These are phyloP conservation scores for Haematococcus lacustris DNA, from an alignment of 139 green algal species.

Conservation along the genomic window DNA sequence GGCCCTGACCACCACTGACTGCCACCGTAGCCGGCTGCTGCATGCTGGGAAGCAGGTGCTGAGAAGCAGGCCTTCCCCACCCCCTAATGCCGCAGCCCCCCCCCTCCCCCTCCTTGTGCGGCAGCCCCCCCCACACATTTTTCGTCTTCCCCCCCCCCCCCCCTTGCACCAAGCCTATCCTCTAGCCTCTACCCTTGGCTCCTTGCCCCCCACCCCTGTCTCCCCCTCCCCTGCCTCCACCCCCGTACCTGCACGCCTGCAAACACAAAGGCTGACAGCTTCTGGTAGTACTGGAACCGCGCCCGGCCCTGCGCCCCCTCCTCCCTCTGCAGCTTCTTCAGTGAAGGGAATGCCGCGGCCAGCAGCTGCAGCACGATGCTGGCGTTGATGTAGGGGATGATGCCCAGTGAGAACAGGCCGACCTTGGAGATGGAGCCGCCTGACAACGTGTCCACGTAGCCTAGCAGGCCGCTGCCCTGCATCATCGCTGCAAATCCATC, in stretches of 20 bases:
- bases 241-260: conserved; percentile 61
- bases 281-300: conserved; percentile 90
- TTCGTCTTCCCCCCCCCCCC: too few relatives aligned
- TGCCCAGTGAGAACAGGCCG: conserved; percentile 94
- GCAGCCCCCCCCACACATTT: too few relatives aligned
- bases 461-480: conserved; percentile 67
- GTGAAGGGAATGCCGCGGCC: conserved; percentile 69
- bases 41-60: too few relatives aligned
- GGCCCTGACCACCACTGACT: too few relatives aligned
- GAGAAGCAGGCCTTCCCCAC: too few relatives aligned
- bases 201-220: too few relatives aligned
- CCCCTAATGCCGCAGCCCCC: too few relatives aligned
- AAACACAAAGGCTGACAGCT: conserved; percentile 78
- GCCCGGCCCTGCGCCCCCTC: conserved; percentile 80
- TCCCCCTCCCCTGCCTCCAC: too few relatives aligned
- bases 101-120: too few relatives aligned
- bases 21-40: too few relatives aligned
- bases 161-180: too few relatives aligned
- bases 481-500: conserved; percentile 70
- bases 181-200: too few relatives aligned
- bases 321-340: conserved; percentile 95
- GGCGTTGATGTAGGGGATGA: conserved; percentile 99
- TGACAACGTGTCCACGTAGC: conserved; percentile 92
- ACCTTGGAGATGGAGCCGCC: conserved; percentile 64
- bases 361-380: conserved; percentile 92